Conservation (phyloP, 805 yeast genomes). For the Spathaspora arborariae region DNA sequence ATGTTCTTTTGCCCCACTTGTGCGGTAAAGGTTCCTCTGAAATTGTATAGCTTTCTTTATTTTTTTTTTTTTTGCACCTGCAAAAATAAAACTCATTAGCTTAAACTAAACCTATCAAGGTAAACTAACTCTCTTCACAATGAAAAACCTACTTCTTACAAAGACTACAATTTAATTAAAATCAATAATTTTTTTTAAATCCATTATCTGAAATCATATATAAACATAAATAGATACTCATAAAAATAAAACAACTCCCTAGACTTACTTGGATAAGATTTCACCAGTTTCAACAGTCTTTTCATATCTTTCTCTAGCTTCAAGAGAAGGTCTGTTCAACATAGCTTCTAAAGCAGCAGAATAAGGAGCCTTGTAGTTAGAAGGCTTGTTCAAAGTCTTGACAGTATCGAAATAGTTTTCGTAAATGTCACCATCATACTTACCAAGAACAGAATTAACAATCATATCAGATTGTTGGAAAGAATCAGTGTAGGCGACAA, state of each 20-base stretch:
- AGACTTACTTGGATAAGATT: constrained; percentile 22
- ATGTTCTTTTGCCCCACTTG: background rate
- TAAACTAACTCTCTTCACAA: no score
- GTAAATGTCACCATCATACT: constrained; percentile 41
- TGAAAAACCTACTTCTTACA: background rate
- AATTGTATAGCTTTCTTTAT: no score
- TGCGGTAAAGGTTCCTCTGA: background rate
- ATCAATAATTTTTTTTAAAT: background rate
- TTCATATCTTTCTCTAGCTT: constrained; percentile 37
- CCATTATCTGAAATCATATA: background rate
- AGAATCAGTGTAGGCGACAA: constrained; percentile 39
- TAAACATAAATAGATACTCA: background rate
- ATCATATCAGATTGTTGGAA: constrained; percentile 43
- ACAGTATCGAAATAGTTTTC: constrained; percentile 39
- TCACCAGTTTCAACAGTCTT: constrained; percentile 29
- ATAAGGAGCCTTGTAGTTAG: constrained; percentile 39
- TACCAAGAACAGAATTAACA: constrained; percentile 40
- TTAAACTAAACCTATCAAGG: no score
- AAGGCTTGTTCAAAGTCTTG: constrained; percentile 31
- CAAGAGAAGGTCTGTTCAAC: constrained; percentile 37
- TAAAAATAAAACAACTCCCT: background rate
- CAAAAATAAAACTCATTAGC: no score
- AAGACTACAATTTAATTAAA: background rate
- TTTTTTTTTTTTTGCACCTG: no score
- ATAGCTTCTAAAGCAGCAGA: constrained; percentile 32